Evolutionary conservation across 1,284 basidiomycete species (phyloP).

Genomic region (Trichosporon ovoides): DNA sequence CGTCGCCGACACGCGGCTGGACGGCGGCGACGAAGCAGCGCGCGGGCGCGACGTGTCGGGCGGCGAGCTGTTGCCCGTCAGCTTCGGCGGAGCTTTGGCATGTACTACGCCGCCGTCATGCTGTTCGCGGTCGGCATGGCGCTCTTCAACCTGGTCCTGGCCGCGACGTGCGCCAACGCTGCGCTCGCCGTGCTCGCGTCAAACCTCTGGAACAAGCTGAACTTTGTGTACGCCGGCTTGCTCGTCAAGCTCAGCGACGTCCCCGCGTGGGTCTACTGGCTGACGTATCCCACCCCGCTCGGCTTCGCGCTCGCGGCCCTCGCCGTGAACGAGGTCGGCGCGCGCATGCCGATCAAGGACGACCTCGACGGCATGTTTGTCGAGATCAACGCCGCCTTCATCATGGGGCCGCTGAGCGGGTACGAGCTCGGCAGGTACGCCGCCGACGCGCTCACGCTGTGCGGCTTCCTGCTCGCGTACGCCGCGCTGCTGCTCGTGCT

Average conservation of each 20-base stretch:
- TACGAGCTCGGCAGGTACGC: slow-evolving; percentile 65
- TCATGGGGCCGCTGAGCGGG: slow-evolving; percentile 75
- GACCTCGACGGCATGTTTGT: slow-evolving; percentile 73
- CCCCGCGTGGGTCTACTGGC: slow-evolving; percentile 76
- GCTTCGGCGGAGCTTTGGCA: slow-evolving; percentile 72
- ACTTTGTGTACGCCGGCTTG: slow-evolving; percentile 67
- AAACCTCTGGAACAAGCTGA: slow-evolving; percentile 66
- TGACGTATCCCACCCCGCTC: slow-evolving; percentile 59
- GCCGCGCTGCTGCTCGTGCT: slow-evolving; percentile 61
- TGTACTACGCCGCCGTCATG: slow-evolving; percentile 72
- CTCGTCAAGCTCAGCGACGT: slow-evolving; percentile 73
- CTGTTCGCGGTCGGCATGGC: slow-evolving; percentile 75
- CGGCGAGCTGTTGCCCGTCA: slow-evolving; percentile 68
- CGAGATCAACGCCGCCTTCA: slow-evolving; percentile 66
- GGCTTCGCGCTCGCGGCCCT: slow-evolving; percentile 73
- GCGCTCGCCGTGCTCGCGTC: slow-evolving; percentile 80
- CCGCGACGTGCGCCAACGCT: slow-evolving; percentile 70
- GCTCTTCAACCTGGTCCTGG: slow-evolving; percentile 88
- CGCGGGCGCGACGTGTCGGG: slow-evolving; percentile 60
- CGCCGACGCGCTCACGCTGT: slow-evolving; percentile 71
- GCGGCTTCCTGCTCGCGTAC: slow-evolving; percentile 75
- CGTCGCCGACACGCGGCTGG: slow-evolving; percentile 69
- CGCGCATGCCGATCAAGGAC: slow-evolving; percentile 74
- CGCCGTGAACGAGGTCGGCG: slow-evolving; percentile 81
- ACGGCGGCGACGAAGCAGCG: slow-evolving; percentile 61